These are phyloP conservation scores for Magnolia kwangsiensis DNA, from an alignment of 164 flowering plant species.

Conservation along the genomic window DNA sequence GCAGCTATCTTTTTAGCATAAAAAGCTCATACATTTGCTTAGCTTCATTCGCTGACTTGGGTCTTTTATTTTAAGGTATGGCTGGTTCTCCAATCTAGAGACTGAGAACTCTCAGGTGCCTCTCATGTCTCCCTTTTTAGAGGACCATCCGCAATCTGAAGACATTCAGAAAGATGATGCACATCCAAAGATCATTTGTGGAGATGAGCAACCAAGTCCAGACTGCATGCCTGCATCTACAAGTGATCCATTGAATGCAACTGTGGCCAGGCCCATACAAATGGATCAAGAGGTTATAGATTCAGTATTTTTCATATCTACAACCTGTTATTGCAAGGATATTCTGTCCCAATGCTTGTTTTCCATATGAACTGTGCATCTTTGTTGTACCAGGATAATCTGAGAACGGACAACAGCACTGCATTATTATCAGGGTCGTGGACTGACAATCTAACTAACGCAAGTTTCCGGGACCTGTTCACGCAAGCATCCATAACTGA, in stretches of 20 bases:
- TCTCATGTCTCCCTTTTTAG: slow-evolving; percentile 13
- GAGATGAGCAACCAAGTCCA: slow-evolving; percentile 13
- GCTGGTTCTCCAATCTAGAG: slow-evolving; percentile 65
- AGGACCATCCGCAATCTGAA: slow-evolving; percentile 2
- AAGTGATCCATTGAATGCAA: neutral
- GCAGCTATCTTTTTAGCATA: too few species aligned
- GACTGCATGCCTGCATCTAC: neutral
- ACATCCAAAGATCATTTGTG: slow-evolving; percentile 8
- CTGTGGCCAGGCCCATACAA: neutral
- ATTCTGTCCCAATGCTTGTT: neutral
- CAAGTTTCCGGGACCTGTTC: slow-evolving; percentile 74
- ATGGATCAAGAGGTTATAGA: slow-evolving; percentile 7
- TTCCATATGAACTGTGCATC: neutral
- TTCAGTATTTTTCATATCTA: slow-evolving; percentile 4
- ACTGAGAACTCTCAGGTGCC: slow-evolving; percentile 20
- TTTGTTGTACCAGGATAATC: slow-evolving; percentile 36
- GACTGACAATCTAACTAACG: slow-evolving; percentile 87
- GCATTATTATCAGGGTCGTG: slow-evolving; percentile 61
- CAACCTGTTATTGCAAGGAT: neutral
- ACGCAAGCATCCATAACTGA: slow-evolving; percentile 39
- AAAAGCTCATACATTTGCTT: neutral
- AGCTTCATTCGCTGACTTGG: neutral
- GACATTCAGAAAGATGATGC: slow-evolving; percentile 10
- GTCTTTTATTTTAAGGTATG: slow-evolving; percentile 60
- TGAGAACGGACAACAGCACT: slow-evolving; percentile 25